phyloP scores from a whole-genome alignment of 2,329 filamentous ascomycete species.

The Ilyonectria sp. region DNA sequence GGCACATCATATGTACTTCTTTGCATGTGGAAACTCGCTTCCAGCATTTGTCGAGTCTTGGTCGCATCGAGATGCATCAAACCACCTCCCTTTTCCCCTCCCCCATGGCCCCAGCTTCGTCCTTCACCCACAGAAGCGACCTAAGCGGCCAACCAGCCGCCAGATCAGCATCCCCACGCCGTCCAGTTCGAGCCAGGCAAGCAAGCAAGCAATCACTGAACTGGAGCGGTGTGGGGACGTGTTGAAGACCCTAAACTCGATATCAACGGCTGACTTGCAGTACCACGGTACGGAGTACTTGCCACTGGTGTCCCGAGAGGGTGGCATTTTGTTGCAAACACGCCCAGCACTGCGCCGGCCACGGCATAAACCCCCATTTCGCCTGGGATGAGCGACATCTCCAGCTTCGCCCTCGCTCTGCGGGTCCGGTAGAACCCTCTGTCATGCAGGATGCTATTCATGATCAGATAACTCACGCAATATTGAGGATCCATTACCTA shows the following conservation, averaged over 20 bases:
- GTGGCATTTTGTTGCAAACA: constrained; percentile 25
- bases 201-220: constrained; percentile 12
- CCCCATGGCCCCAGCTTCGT: neutral
- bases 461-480: constrained; percentile 1
- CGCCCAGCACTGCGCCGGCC: constrained; percentile 19
- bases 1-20: constrained; percentile 17
- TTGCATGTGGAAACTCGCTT: constrained; percentile 24
- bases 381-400: constrained; percentile 7
- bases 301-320: constrained; percentile 25
- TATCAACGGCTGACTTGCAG: constrained; percentile 13
- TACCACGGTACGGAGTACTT: neutral
- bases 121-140: neutral
- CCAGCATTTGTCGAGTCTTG: constrained; percentile 5
- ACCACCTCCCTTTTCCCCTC: neutral
- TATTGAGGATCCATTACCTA: neutral
- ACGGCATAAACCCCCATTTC: constrained; percentile 4
- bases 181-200: neutral
- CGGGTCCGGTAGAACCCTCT: constrained; percentile 10
- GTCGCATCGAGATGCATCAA: neutral
- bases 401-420: neutral
- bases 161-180: constrained; percentile 6
- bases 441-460: neutral
- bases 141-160: constrained; percentile 13
- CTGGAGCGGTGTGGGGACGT: constrained; percentile 24
- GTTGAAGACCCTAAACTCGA: constrained; percentile 8